A percentile compares a stretch with the other conserved stretches of the same genome.
phyloP scores from a whole-genome alignment of 306 rosid genomes.

The Cucurbita argyrosperma region DNA sequence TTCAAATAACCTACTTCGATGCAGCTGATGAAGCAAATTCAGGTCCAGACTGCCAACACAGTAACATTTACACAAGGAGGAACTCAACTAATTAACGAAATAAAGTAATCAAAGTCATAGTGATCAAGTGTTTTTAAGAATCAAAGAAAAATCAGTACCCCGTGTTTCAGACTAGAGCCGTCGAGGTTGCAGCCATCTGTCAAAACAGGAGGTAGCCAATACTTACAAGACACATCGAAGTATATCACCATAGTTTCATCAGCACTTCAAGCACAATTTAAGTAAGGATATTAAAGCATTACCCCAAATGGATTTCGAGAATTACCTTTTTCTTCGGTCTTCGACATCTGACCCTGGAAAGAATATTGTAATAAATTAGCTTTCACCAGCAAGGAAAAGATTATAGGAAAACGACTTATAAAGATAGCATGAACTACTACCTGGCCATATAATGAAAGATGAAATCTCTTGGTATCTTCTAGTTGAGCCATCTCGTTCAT shows the following conservation, averaged over 20 bases:
- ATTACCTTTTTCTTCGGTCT: conserved; percentile 26
- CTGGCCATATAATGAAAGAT: conserved; percentile 71
- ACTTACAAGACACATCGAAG: not conserved
- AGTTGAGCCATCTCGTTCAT: conserved; percentile 70
- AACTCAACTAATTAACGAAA: conserved; percentile 6
- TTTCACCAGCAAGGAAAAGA: not conserved
- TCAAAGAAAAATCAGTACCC: conserved; percentile 25
- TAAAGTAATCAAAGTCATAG: not conserved
- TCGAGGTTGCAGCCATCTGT: conserved; percentile 24
- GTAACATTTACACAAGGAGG: conserved; percentile 18
- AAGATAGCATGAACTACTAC: conserved; percentile 28
- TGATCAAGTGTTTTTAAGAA: not conserved
- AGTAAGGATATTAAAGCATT: not conserved
- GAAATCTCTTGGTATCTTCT: conserved; percentile 76
- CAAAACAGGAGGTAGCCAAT: conserved; percentile 3
- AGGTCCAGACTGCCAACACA: conserved; percentile 43
- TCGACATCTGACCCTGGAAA: not conserved
- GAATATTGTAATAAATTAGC: not conserved
- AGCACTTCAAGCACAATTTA: not conserved
- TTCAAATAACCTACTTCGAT: conserved; percentile 65
- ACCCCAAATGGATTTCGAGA: conserved; percentile 6
- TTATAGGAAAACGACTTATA: conserved; percentile 2
- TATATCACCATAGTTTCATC: not conserved
- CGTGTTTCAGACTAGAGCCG: conserved; percentile 14
- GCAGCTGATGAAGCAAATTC: conserved; percentile 41